phyloP scores from a whole-genome alignment of 306 rosid genomes.

The Lablab purpureus region DNA sequence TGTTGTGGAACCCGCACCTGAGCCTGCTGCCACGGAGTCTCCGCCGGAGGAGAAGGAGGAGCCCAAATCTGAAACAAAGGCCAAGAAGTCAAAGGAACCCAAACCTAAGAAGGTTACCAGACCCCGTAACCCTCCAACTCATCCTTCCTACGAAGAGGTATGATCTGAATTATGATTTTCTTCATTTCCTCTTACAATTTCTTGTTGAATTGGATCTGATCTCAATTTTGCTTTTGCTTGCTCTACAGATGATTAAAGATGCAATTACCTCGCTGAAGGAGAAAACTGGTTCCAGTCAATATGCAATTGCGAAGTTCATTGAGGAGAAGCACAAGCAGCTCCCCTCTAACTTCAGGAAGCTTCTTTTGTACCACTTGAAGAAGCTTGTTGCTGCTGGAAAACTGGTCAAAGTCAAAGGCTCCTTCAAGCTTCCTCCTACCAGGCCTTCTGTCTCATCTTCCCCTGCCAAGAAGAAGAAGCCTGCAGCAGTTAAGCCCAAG shows the following conservation, averaged over 20 bases:
- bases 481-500: not conserved
- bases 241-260: not conserved
- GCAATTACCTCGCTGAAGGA: slow-evolving; percentile 7
- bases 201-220: not conserved
- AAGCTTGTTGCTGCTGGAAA: slow-evolving; percentile 7
- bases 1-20: slow-evolving; percentile 48
- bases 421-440: not conserved
- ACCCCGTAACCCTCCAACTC: slow-evolving; percentile 1
- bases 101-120: slow-evolving; percentile 17
- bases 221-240: not conserved
- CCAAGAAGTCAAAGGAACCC: slow-evolving; percentile 5
- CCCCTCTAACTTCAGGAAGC: slow-evolving; percentile 1
- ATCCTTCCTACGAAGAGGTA: slow-evolving; percentile 17
- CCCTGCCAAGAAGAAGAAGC: slow-evolving; percentile 1
- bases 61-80: not conserved
- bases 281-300: slow-evolving; percentile 12
- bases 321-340: slow-evolving; percentile 21
- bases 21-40: slow-evolving; percentile 39
- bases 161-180: not conserved
- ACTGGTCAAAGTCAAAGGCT: slow-evolving; percentile 19
- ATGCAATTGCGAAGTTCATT: not conserved
- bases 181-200: not conserved
- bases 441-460: not conserved
- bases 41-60: slow-evolving; percentile 24
- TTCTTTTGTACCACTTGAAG: slow-evolving; percentile 7